Percentiles rank a stretch among this genome's conserved stretches.
Evolutionary conservation across 2,329 filamentous ascomycete genomes (phyloP).

Genomic region (Triangularia setosa): DNA sequence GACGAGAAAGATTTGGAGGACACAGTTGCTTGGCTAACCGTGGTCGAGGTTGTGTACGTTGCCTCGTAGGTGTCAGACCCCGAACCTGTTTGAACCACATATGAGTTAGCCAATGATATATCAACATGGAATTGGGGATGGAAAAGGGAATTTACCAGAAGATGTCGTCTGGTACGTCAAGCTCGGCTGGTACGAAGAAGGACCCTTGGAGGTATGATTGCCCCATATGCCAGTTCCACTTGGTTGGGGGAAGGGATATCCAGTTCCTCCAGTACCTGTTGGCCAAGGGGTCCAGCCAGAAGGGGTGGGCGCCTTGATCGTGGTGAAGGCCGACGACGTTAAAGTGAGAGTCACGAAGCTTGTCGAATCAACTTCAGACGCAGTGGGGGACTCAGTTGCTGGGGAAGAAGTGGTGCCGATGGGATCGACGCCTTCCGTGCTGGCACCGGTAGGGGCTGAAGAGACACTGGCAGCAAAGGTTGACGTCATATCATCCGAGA

Average conservation of each 20-base stretch:
- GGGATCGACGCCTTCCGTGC: slow-evolving; percentile 5
- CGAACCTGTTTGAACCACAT: background rate
- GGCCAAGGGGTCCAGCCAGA: background rate
- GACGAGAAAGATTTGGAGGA: background rate
- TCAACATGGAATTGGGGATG: background rate
- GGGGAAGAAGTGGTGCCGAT: background rate
- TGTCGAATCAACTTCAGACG: slow-evolving; percentile 1
- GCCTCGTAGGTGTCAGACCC: background rate
- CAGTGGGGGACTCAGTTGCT: background rate
- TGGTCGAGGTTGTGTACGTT: background rate
- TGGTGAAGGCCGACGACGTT: slow-evolving; percentile 4
- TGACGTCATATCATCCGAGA: slow-evolving; percentile 5
- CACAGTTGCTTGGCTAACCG: background rate
- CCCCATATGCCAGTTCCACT: background rate
- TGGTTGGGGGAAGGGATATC: background rate
- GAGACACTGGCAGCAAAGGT: background rate
- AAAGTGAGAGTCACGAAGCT: slow-evolving; percentile 5
- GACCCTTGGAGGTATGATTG: background rate
- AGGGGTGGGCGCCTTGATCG: background rate
- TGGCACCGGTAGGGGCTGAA: background rate
- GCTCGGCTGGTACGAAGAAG: slow-evolving; percentile 10
- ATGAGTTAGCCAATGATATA: background rate
- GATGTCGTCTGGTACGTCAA: slow-evolving; percentile 13
- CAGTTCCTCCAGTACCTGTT: background rate
- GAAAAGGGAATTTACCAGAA: background rate